These are phyloP conservation scores for Cicer bijugum DNA, from an alignment of 306 rosid genomes.

Conservation along the genomic window DNA sequence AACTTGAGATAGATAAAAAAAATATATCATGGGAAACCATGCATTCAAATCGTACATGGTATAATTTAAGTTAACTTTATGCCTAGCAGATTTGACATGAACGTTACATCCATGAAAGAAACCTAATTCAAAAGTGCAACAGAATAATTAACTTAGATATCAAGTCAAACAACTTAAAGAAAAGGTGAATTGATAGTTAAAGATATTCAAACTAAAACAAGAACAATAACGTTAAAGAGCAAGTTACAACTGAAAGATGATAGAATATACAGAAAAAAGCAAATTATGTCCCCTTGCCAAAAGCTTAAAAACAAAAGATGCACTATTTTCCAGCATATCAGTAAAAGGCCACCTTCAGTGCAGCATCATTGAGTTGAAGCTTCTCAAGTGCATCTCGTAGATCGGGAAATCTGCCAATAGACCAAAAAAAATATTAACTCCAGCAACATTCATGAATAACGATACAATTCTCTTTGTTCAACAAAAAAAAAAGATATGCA, in stretches of 20 bases:
- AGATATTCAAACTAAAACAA: conserved; percentile 24
- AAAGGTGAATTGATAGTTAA: conserved; percentile 10
- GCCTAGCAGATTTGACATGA: conserved; percentile 32
- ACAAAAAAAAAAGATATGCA: conserved; percentile 33
- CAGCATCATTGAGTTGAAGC: conserved; percentile 96
- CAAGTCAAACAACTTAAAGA: conserved; percentile 38
- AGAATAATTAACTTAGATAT: conserved; percentile 38
- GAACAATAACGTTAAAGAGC: conserved; percentile 10
- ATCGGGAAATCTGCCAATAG: conserved; percentile 74
- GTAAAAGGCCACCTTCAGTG: conserved; percentile 68
- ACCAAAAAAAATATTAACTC: conserved; percentile 34
- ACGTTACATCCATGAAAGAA: conserved; percentile 36
- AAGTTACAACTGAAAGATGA: conserved; percentile 27
- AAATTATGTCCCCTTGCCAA: conserved; percentile 14
- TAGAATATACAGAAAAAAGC: conserved; percentile 21
- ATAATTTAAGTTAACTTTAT: conserved; percentile 34
- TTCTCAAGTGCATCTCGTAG: conserved; percentile 96
- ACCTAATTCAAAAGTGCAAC: conserved; percentile 27
- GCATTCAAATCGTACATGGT: conserved; percentile 37
- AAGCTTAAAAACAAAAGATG: conserved; percentile 36
- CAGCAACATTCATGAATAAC: conserved; percentile 8
- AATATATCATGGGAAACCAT: conserved; percentile 24
- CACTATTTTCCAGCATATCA: conserved; percentile 39
- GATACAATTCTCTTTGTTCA: conserved; percentile 34
- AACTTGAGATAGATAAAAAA: conserved; percentile 21